phyloP scores from a whole-genome alignment of 257 asterid species.

The Solanum arcanum region DNA sequence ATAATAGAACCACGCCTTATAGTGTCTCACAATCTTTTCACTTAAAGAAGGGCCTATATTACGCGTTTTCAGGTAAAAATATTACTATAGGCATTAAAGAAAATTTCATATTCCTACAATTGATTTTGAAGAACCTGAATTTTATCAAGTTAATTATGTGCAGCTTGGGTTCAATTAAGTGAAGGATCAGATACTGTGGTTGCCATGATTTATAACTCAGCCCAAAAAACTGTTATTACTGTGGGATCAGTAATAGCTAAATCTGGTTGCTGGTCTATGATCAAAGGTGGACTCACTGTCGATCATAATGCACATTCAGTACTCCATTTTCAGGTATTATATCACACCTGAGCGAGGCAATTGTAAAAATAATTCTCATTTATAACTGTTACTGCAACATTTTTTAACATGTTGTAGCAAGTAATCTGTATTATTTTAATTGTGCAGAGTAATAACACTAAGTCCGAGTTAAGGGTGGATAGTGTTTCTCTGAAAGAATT shows the following conservation, averaged over 20 bases:
- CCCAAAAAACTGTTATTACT: neutral
- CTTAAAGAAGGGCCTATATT: slow-evolving; percentile 12
- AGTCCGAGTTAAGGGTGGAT: slow-evolving; percentile 36
- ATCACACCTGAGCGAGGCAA: neutral
- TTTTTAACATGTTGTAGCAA: neutral
- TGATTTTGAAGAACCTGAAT: neutral
- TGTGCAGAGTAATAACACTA: slow-evolving; percentile 16
- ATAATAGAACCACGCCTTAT: slow-evolving; percentile 8
- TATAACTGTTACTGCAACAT: neutral
- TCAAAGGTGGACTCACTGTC: slow-evolving; percentile 42
- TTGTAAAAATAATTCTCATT: neutral
- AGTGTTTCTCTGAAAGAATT: slow-evolving; percentile 36
- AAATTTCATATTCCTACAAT: neutral
- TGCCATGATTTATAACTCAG: slow-evolving; percentile 6
- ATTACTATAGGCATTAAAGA: neutral
- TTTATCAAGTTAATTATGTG: neutral
- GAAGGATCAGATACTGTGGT: slow-evolving; percentile 17
- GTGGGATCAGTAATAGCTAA: slow-evolving; percentile 37
- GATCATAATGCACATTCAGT: slow-evolving; percentile 6
- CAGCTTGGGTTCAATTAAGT: slow-evolving; percentile 44
- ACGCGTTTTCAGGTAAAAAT: slow-evolving; percentile 32
- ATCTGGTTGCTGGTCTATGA: slow-evolving; percentile 46
- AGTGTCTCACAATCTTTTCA: slow-evolving; percentile 14
- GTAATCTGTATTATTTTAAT: neutral
- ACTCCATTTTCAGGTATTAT: slow-evolving; percentile 19